Conservation (phyloP, 352 stramenopile species). For the Pythium grandisporangium region DNA sequence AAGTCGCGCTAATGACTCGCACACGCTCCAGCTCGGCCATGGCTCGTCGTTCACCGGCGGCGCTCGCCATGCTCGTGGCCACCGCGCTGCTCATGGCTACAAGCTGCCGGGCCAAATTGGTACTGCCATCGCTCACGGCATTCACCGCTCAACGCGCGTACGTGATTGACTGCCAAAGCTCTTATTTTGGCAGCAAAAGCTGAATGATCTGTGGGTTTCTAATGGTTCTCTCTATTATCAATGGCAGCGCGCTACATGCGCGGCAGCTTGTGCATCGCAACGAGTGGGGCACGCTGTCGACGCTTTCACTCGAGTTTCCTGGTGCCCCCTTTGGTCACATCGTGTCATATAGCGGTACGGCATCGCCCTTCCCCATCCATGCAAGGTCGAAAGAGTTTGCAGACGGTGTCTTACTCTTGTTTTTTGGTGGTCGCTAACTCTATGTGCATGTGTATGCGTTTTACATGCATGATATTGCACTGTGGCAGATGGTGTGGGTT, state of each 20-base stretch:
- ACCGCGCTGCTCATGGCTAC: too few species aligned
- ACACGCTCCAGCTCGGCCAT: constrained; percentile 2
- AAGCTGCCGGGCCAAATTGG: too few species aligned
- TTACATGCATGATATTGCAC: too few species aligned
- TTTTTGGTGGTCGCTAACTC: not conserved
- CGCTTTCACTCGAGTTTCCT: constrained; percentile 43
- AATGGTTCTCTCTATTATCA: not conserved
- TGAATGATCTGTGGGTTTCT: too few species aligned
- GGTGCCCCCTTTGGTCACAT: constrained; percentile 42
- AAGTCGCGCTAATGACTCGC: constrained; percentile 14
- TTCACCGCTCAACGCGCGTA: too few species aligned
- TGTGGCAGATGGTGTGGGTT: constrained; percentile 61
- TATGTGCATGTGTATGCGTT: constrained; percentile 1
- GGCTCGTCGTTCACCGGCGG: not conserved
- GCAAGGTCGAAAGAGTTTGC: too few species aligned
- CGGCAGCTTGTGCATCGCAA: constrained; percentile 59
- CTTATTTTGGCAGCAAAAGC: too few species aligned
- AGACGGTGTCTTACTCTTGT: too few species aligned
- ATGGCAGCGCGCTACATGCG: constrained; percentile 27
- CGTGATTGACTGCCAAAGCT: too few species aligned
- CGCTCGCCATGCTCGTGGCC: too few species aligned
- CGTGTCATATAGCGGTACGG: constrained; percentile 63
- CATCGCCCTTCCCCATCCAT: not conserved
- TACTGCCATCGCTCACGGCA: too few species aligned
- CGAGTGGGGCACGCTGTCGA: constrained; percentile 53